Base-by-base conservation (phyloP, 768 basidiomycete genomes). In the Macrolepiota fuliginosa region DNA sequence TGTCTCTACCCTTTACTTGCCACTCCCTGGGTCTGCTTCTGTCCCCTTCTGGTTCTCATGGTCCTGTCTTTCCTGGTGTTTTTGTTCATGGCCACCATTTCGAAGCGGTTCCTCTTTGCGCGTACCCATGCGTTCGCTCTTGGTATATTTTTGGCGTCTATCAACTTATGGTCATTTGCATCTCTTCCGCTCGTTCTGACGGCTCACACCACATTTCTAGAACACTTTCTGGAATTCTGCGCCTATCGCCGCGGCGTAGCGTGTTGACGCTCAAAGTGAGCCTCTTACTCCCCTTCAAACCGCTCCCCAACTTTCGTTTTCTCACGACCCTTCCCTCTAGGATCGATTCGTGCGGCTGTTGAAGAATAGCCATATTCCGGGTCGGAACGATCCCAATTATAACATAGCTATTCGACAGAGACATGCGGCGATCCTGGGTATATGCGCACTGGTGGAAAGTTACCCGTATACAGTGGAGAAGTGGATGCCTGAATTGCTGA, bases 401-500 rank as follows among this genome's bases (percentile, higher is more conserved):
- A 87, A 83, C 62, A 77, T 79, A 50, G 84, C 89, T 6, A 76
- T 96, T 13, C 85, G 92, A 27, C 85, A 89, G 69, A 83, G 92
- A 24, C 94, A 97, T 72, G 91, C 92, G 25, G 94, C 94, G 1
- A 91, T 98, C 61, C 81, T 98, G 52, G 96, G 96, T n/a, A 87
- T 96, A 47, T 93, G 92, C 65, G 93, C 96, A 4, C 78, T 98
- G 35, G 86, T 98, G 36, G 92, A 96, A 67, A 96, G 94, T 61
- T 96, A 91, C 71, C 96, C 96, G 0, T 97, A 97, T 74, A 95
- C 94, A 1, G 90, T 98, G 13, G 96, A 96, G 69, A 86, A 88
- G 64, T 98, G 95, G 90, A 88, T 96, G 84, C 92, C 95, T 0
- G 86, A 88, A 51, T 81, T 97, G 47, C 76, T 96, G 63, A 89